A percentile compares a stretch with the other conserved stretches of the same genome.
These are phyloP conservation scores for Acacia melanoxylon DNA, from an alignment of 306 rosid species.

Conservation along the genomic window DNA sequence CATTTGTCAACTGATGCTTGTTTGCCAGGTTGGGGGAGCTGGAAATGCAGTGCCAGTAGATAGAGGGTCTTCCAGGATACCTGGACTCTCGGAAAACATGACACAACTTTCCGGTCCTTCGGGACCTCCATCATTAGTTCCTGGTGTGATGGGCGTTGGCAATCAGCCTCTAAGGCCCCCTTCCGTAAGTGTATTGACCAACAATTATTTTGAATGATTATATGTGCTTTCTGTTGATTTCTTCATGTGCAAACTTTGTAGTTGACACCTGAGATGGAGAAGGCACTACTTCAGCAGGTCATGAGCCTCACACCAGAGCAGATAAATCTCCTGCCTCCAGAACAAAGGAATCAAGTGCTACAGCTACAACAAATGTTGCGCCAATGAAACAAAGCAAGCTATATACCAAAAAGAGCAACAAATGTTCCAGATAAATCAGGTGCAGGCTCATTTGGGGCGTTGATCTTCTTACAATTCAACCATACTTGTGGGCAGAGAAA, in stretches of 20 bases:
- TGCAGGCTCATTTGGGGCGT: neutral
- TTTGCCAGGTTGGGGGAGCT: conserved; percentile 41
- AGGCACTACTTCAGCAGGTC: conserved; percentile 92
- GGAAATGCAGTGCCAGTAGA: conserved; percentile 56
- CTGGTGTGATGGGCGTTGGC: conserved; percentile 61
- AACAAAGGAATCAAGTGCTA: conserved; percentile 92
- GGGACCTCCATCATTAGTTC: conserved; percentile 50
- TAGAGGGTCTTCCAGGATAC: conserved; percentile 60
- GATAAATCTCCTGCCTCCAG: conserved; percentile 80
- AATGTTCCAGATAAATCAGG: neutral
- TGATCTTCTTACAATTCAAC: conserved; percentile 20
- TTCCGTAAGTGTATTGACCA: conserved; percentile 42
- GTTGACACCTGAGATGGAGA: conserved; percentile 95
- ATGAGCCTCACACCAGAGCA: conserved; percentile 87
- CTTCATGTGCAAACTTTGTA: conserved; percentile 32
- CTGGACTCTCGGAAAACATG: conserved; percentile 60
- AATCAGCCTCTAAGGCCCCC: conserved; percentile 61
- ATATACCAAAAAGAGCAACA: neutral
- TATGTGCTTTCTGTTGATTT: conserved; percentile 24
- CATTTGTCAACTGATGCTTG: neutral
- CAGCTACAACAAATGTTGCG: conserved; percentile 88
- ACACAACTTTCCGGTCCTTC: conserved; percentile 59
- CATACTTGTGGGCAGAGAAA: conserved; percentile 10
- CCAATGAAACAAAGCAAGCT: conserved; percentile 48
- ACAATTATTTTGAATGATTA: neutral